Percentiles rank a stretch among this genome's conserved stretches.
These are phyloP conservation scores for Zygnema cylindricum DNA, from an alignment of 139 green algal species.

Conservation along the genomic window DNA sequence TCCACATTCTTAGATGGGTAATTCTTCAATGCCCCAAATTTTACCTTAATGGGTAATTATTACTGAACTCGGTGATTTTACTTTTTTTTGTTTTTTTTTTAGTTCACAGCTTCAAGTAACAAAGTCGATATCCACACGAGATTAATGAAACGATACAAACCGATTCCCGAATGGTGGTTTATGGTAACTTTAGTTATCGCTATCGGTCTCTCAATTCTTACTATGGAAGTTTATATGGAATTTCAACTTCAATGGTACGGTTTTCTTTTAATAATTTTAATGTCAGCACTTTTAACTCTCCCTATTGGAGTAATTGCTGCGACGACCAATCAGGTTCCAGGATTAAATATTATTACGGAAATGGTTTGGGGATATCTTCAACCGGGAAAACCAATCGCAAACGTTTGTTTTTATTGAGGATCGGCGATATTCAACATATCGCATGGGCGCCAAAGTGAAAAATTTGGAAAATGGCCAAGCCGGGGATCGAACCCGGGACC, in stretches of 20 bases:
- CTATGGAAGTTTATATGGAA: background rate
- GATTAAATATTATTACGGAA: conserved; percentile 44
- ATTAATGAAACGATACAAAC: conserved; percentile 24
- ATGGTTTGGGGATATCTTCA: conserved; percentile 29
- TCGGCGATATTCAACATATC: too few species aligned
- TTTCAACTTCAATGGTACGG: conserved; percentile 45
- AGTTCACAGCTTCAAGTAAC: background rate
- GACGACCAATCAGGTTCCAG: conserved; percentile 47
- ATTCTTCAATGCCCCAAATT: too few species aligned
- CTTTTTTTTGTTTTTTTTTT: background rate
- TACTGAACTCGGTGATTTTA: too few species aligned
- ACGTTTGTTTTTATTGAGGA: too few species aligned
- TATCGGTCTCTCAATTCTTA: background rate
- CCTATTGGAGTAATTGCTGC: conserved; percentile 32
- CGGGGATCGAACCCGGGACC: too few species aligned
- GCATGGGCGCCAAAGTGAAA: too few species aligned
- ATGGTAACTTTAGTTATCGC: conserved; percentile 7
- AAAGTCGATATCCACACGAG: conserved; percentile 34
- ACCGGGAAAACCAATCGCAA: conserved; percentile 32
- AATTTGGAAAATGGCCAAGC: too few species aligned
- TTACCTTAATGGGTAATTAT: too few species aligned
- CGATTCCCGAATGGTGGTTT: conserved; percentile 34
- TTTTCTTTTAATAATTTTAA: conserved; percentile 3
- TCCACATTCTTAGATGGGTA: too few species aligned
- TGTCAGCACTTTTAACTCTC: conserved; percentile 29